Base-by-base conservation (phyloP, 2,329 filamentous ascomycete genomes). In the Penicillium hesseltinei region DNA sequence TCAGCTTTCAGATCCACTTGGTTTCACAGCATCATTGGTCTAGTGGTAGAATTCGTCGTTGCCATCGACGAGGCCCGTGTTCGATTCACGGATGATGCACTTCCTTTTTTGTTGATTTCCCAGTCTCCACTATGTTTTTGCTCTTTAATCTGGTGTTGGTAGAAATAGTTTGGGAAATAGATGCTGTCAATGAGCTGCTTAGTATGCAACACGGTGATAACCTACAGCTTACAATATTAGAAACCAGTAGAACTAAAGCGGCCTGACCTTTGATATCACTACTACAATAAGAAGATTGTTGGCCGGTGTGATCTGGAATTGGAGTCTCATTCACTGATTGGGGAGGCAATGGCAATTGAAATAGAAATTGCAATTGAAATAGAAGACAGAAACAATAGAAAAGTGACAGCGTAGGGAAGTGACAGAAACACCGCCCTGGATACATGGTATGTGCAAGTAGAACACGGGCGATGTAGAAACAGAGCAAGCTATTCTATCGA, bases 41-140 rank as follows among this genome's bases (percentile, higher is more conserved):
- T 75, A 75, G 73, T 75, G 73, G 73, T 75, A 75, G 73, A 75
- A 75, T 75, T 75, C 72, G 68, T 75, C 73, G 73, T 75, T 75
- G 73, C 73, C 73, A 75, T 76, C 74, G 74, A 76, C 69, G 74
- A 76, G 74, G 74, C 74, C 74, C 74, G 74, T 74, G 74, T 76
- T 76, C 74, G 74, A 76, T 76, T 76, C 74, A 73, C 74, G 74
- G 74, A 75, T 74, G 63, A 67, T 69, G 62, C 62, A 67, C 45
- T 53, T 23, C 23, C 35, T 43, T 62, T 61, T 54, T 25, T 27
- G 23, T 23, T 1, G 19, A 11, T 33, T 21, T 10, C 21, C 21
- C 5, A 8, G 17, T 15, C 21, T 49, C 4, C 46, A 38, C 15
- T 27, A 19, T 17, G 4, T 47, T 33, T 35, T 23, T 23, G 1